Evolutionary conservation across 192 early-diverging fungal species (phyloP), one percentile per base, ranked within the genome.

Genomic region (Mortierella hygrophila): DNA sequence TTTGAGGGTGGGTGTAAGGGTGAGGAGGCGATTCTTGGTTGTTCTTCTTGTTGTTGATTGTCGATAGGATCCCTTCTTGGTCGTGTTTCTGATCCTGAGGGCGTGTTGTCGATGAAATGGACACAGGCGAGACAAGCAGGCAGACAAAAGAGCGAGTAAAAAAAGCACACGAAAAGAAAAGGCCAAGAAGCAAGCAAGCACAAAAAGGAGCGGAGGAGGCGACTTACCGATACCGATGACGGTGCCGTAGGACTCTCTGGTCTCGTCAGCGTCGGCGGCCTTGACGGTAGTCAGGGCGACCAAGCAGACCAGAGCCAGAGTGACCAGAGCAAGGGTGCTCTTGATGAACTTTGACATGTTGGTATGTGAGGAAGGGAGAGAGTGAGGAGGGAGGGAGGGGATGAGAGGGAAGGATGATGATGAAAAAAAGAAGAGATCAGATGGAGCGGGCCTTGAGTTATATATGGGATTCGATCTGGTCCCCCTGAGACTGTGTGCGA

Each of bases 141-240:
- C 40, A 38, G 15, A 29, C 46, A n/a, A 35, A 16, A 7, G 35
- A 55, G 55, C 47, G 18, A 32, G n/a, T 16, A 18, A 13, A n/a
- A 11, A 37, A 74, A 20, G 47, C 6, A 29, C 37, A 75, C 26
- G n/a, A 32, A 74, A 49, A n/a, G 9, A 29, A 71, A 32, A 23
- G 1, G 44, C 40, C 42, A 73, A 46, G 47, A 52, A 49, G 72
- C 47, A 38, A 11, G 10, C 46, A n/a, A 38, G 37, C 32, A 9
- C 16, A n/a, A 32, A 10, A 42, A 42, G 21, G 18, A 40, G 37
- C 4, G 37, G 5, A 49, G 9, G 75, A 77, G 37, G 18, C 38
- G 20, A 85, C 83, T 85, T 85, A 85, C 83, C 83, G 83, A 85
- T 85, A 85, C 83, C 83, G 78, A 85, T 85, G 26, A 85, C 83